These are phyloP conservation scores for Tulasnella sp. DNA, from an alignment of 768 basidiomycete genomes.

Conservation along the genomic window DNA sequence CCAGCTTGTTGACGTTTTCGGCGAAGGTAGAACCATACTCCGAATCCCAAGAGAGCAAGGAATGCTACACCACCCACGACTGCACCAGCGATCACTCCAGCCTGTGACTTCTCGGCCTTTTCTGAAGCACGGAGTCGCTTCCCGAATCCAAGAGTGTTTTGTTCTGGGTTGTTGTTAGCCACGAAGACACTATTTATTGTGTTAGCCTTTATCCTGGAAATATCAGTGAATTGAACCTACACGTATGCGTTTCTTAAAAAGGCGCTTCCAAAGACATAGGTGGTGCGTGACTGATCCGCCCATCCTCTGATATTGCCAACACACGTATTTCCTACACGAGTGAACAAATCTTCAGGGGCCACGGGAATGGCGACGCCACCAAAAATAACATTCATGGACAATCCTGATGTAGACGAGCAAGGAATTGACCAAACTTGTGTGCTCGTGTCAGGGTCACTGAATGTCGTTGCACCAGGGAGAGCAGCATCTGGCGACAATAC, in stretches of 20 bases:
- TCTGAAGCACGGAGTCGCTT: background rate
- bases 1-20: slow-evolving; percentile 1
- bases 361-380: slow-evolving; percentile 3
- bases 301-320: slow-evolving; percentile 13
- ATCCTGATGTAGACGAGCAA: background rate
- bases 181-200: slow-evolving; percentile 1
- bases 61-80: slow-evolving; percentile 15
- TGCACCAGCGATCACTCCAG: slow-evolving; percentile 15
- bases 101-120: background rate
- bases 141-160: slow-evolving; percentile 10
- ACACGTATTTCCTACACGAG: background rate
- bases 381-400: background rate
- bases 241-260: slow-evolving; percentile 11
- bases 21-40: slow-evolving; percentile 8
- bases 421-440: slow-evolving; percentile 6
- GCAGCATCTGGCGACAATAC: background rate
- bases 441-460: background rate
- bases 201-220: too few species aligned
- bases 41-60: slow-evolving; percentile 4
- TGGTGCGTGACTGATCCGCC: background rate
- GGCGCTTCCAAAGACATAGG: slow-evolving; percentile 8
- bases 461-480: background rate
- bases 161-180: background rate
- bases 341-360: background rate
- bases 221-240: background rate